Conservation (phyloP, 2,329 filamentous ascomycete genomes). For the Colletotrichum chlorophyti region DNA sequence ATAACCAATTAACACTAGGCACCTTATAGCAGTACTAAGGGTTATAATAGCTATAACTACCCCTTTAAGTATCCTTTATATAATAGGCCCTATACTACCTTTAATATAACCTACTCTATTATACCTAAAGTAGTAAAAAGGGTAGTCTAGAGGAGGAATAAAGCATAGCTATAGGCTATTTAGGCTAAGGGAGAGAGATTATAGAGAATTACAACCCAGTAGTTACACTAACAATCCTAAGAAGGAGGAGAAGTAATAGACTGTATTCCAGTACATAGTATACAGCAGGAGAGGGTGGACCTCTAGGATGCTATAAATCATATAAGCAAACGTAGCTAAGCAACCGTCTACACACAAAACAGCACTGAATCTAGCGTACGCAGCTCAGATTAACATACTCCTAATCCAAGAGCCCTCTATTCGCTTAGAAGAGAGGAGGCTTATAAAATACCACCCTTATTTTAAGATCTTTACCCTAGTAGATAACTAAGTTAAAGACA, state of each 20-base stretch:
- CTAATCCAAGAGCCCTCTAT: background rate
- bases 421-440: background rate
- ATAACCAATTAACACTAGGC: constrained; percentile 30
- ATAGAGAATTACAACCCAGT: background rate
- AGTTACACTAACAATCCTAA: background rate
- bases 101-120: background rate
- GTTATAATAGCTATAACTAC: background rate
- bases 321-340: background rate
- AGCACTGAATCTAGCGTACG: background rate
- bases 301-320: constrained; percentile 1
- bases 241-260: background rate
- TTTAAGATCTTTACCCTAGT: background rate
- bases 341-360: background rate
- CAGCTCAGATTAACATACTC: background rate
- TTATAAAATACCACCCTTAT: background rate
- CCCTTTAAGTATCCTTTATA: background rate
- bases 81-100: background rate
- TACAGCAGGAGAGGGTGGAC: background rate
- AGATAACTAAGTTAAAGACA: background rate
- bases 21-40: background rate
- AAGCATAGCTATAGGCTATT: background rate
- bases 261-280: background rate
- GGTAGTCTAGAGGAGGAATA: constrained; percentile 22
- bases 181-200: no score
- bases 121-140: constrained; percentile 3